phyloP scores from a whole-genome alignment of 2,329 filamentous ascomycete species.

The Laburnicola sp. region DNA sequence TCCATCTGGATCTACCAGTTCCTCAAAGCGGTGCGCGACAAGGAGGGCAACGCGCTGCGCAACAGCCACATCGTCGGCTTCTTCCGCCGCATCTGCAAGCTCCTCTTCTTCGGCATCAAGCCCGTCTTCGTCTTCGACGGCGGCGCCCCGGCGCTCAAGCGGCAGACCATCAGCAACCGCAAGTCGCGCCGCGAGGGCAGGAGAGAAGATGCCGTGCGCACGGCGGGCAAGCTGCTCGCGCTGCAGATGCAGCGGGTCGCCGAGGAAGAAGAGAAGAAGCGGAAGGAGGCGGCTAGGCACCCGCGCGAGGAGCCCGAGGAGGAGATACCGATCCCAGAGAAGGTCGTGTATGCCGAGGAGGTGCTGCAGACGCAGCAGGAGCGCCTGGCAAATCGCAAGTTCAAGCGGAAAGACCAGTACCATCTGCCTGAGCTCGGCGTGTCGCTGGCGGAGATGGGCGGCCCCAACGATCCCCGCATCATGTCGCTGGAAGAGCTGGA shows the following conservation, averaged over 20 bases:
- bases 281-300: constrained; percentile 52
- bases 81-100: constrained; percentile 96
- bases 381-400: constrained; percentile 71
- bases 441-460: constrained; percentile 81
- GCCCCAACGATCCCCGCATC: constrained; percentile 87
- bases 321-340: constrained; percentile 72
- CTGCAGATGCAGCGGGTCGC: constrained; percentile 91
- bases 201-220: constrained; percentile 88
- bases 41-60: constrained; percentile 93
- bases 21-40: constrained; percentile 96
- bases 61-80: constrained; percentile 97
- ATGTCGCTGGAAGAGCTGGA: constrained; percentile 96
- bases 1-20: constrained; percentile 99
- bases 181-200: constrained; percentile 82
- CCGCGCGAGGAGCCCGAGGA: constrained; percentile 57
- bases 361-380: constrained; percentile 78
- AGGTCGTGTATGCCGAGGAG: constrained; percentile 91
- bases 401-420: constrained; percentile 91
- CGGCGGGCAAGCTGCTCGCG: constrained; percentile 86
- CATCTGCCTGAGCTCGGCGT: constrained; percentile 85
- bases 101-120: constrained; percentile 93
- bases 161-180: constrained; percentile 81
- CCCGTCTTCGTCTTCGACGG: constrained; percentile 99
- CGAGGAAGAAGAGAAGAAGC: constrained; percentile 77
- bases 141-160: constrained; percentile 85